Conservation (phyloP, 768 basidiomycete species). For the Pleurotus tuber-regium region DNA sequence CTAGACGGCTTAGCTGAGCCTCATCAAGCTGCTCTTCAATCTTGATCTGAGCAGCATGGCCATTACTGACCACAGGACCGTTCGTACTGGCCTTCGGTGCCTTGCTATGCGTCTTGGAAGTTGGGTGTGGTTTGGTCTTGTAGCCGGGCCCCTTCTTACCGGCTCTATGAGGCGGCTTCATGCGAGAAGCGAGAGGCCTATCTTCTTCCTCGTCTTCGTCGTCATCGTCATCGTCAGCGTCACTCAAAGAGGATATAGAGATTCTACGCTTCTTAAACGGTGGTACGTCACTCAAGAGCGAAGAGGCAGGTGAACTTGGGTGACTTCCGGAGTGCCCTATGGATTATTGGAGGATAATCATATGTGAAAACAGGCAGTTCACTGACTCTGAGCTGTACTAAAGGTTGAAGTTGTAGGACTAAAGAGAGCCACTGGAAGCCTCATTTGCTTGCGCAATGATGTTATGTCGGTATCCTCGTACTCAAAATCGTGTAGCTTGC, state of each 20-base stretch:
- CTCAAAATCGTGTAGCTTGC: conserved; percentile 75
- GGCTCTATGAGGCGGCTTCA: conserved; percentile 34
- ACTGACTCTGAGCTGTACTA: conserved; percentile 52
- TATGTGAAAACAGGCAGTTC: conserved; percentile 7
- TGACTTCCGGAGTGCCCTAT: conserved; percentile 10
- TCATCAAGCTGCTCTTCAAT: conserved; percentile 81
- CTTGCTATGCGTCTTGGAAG: conserved; percentile 38
- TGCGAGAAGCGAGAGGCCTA: conserved; percentile 50
- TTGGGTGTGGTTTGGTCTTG: conserved; percentile 59
- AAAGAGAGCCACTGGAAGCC: conserved; percentile 45
- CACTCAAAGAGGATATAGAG: conserved; percentile 53
- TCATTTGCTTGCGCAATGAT: conserved; percentile 72
- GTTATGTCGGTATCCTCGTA: conserved; percentile 70
- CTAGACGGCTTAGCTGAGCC: conserved; percentile 70
- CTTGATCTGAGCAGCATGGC: conserved; percentile 55
- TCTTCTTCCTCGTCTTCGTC: conserved; percentile 58
- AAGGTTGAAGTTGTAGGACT: conserved; percentile 41
- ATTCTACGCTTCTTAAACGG: conserved; percentile 51
- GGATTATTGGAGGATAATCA: not conserved
- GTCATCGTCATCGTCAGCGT: conserved; percentile 47
- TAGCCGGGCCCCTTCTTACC: conserved; percentile 58
- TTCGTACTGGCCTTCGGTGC: conserved; percentile 38
- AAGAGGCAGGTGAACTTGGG: conserved; percentile 45
- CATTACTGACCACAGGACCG: conserved; percentile 31
- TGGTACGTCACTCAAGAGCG: conserved; percentile 45